Conservation (phyloP, 345 rosid genomes). For the Balakata baccata region DNA sequence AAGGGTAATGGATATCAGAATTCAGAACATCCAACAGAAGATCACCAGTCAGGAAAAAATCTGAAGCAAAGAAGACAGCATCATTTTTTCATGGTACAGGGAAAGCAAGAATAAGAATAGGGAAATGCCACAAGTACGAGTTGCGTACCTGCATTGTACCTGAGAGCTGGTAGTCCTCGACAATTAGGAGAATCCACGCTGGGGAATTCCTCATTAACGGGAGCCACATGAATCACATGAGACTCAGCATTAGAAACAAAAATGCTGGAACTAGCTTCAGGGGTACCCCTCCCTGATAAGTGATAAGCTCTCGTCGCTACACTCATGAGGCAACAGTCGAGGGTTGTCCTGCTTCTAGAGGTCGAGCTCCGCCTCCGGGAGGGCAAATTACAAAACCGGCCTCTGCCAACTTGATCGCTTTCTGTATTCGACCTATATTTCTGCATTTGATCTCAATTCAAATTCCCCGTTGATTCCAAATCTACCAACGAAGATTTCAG, state of each 20-base stretch:
- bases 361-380: slow-evolving; percentile 31
- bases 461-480: background rate
- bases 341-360: slow-evolving; percentile 49
- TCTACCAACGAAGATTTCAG: background rate
- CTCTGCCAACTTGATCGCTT: slow-evolving; percentile 18
- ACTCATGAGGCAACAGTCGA: slow-evolving; percentile 4
- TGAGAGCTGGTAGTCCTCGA: slow-evolving; percentile 55
- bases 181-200: slow-evolving; percentile 38
- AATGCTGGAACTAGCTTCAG: slow-evolving; percentile 30
- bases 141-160: slow-evolving; percentile 66
- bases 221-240: slow-evolving; percentile 17
- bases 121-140: background rate
- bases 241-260: slow-evolving; percentile 49
- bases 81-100: background rate
- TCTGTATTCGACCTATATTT: slow-evolving; percentile 30
- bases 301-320: slow-evolving; percentile 15
- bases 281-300: slow-evolving; percentile 18
- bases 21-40: slow-evolving; percentile 79
- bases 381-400: background rate
- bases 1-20: slow-evolving; percentile 76
- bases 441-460: slow-evolving; percentile 40
- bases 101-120: background rate
- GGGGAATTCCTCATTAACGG: slow-evolving; percentile 29
- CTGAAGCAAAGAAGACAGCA: background rate
- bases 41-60: slow-evolving; percentile 59